Evolutionary conservation across 2,329 filamentous ascomycete genomes (phyloP), one percentile per base, ranked within the genome.

Genomic region (Zymoseptoria pseudotritici): DNA sequence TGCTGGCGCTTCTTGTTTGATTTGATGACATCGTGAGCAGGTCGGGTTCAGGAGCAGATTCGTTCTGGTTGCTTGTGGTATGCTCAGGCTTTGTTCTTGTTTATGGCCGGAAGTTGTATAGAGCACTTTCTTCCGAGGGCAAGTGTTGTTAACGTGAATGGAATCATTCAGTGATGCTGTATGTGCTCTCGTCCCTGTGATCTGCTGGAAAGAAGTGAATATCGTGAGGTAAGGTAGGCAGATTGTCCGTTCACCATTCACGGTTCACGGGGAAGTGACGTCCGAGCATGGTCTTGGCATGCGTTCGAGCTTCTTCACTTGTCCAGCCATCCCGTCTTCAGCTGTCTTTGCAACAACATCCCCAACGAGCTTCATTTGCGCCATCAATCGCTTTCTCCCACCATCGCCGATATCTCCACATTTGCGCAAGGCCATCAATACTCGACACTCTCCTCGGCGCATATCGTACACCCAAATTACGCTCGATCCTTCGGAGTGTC

Each of bases 1-100:
- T 73, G 61, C 75, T 81, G 58, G 24, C n/a, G 8, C 77, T 77
- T 61, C 80, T 77, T 63, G 76, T 76, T 50, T 67, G 67, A 22
- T 66, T 64, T 3, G 70, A 68, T 36, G 69, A 66, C 61, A 69
- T 67, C 6, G 36, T 46, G 11, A 17, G 1, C 2, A 46, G 36
- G 36, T 11, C 10, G 17, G 36, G 13, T 13, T n/a, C 36, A 6
- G 17, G 13, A 46, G 36, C 36, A 6, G 36, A 46, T 46, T 46
- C 36, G 13, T 46, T 17, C 17, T 46, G 13, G 36, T 46, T n/a
- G 36, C n/a, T 46, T 46, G 36, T 46, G 36, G 17, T 17, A 46
- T 17, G 36, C 13, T 11, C 17, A n/a, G 36, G 36, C 36, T 46
- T 46, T 46, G 36, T 46, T 46, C 36, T 17, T 46, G 36, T 17